Evolutionary conservation across 23 red algal species (phyloP).

Genomic region (Rhodosorus marinus): DNA sequence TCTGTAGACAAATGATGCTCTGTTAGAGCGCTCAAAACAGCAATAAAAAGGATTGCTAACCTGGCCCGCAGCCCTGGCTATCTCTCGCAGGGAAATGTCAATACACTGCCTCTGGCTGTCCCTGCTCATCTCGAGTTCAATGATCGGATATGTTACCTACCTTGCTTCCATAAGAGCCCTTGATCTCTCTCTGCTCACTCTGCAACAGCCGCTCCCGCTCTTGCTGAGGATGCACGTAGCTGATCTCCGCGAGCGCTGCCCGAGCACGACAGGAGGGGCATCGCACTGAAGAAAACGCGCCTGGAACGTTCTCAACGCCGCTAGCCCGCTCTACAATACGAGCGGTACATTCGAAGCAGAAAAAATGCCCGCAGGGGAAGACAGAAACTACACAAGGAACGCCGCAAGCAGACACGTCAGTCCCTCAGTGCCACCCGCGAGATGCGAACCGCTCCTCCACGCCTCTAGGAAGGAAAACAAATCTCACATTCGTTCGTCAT

Average conservation of each 20-base stretch:
- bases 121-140: too few relatives aligned
- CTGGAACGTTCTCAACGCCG: background rate
- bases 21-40: too few relatives aligned
- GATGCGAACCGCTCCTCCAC: background rate
- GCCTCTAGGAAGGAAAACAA: background rate
- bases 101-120: too few relatives aligned
- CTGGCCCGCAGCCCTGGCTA: too few relatives aligned
- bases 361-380: slow-evolving; percentile 32
- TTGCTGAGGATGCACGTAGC: background rate
- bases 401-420: too few relatives aligned
- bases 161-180: slow-evolving; percentile 11
- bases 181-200: background rate
- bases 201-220: background rate
- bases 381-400: too few relatives aligned
- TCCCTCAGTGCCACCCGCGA: background rate
- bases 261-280: background rate
- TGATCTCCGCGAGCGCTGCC: background rate
- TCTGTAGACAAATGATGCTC: too few relatives aligned
- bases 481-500: background rate
- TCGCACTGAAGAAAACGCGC: background rate
- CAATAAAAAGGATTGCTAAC: too few relatives aligned
- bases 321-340: too few relatives aligned
- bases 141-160: too few relatives aligned
- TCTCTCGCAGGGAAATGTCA: too few relatives aligned
- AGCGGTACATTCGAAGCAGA: slow-evolving; percentile 17